phyloP scores from a whole-genome alignment of 2,329 filamentous ascomycete genomes.

The Leptosphaerulina australis region DNA sequence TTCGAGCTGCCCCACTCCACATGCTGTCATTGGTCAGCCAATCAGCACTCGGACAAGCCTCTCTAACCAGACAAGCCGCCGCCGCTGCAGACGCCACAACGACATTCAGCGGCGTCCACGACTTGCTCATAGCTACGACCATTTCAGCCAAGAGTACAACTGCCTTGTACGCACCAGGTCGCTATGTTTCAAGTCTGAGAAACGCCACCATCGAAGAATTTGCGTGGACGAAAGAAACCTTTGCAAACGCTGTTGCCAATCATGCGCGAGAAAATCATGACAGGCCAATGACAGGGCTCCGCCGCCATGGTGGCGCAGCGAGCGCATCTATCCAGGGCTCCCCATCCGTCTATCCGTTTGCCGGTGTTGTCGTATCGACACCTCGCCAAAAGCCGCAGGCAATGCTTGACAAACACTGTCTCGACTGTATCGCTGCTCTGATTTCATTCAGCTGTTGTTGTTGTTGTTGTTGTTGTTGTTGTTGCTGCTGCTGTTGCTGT shows the following conservation, averaged over 20 bases:
- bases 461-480: too few relatives aligned
- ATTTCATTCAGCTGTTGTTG: too few relatives aligned
- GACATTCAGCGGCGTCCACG: background rate
- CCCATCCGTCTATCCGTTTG: constrained; percentile 14
- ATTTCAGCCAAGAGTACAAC: constrained; percentile 7
- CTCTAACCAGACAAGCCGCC: constrained; percentile 2
- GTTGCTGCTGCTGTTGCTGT: too few relatives aligned
- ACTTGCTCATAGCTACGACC: background rate
- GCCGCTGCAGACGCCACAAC: constrained; percentile 11
- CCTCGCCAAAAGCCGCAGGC: background rate
- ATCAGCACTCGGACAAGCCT: background rate
- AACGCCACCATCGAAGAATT: constrained; percentile 8
- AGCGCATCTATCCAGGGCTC: too few relatives aligned
- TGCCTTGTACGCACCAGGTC: constrained; percentile 5
- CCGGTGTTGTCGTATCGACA: constrained; percentile 1
- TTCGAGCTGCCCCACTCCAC: background rate
- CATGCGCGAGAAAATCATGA: constrained; percentile 2
- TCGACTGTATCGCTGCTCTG: background rate
- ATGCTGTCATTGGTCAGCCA: background rate
- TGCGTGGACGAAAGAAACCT: constrained; percentile 8
- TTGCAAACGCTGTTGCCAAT: background rate
- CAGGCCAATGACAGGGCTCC: background rate
- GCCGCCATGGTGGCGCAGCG: constrained; percentile 3
- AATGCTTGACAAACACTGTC: background rate
- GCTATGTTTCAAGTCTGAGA: background rate